Percentiles rank a stretch among this genome's conserved stretches.
phyloP scores from a whole-genome alignment of 768 basidiomycete genomes.

The Collybiopsis luxurians region DNA sequence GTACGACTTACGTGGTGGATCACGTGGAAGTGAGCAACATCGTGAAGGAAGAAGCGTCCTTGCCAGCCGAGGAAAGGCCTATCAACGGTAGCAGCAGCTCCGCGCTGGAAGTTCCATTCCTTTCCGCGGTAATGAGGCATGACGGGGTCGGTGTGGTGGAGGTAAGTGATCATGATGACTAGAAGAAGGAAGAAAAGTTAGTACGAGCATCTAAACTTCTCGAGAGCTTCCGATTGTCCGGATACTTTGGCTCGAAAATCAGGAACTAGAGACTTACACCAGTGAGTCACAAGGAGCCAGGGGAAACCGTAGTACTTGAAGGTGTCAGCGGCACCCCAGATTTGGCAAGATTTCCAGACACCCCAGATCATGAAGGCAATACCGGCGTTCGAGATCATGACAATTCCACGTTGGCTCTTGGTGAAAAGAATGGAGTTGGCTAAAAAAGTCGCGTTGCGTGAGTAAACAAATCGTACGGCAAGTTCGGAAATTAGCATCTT shows the following conservation, averaged over 20 bases:
- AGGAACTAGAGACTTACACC: slow-evolving; percentile 37
- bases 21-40: slow-evolving; percentile 63
- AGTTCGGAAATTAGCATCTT: slow-evolving; percentile 43
- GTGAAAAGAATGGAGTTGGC: slow-evolving; percentile 59
- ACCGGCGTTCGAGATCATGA: slow-evolving; percentile 58
- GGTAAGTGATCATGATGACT: slow-evolving; percentile 49
- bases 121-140: slow-evolving; percentile 57
- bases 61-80: slow-evolving; percentile 59
- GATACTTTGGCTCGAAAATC: not conserved
- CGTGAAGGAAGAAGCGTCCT: slow-evolving; percentile 66
- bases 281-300: slow-evolving; percentile 55
- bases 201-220: not conserved
- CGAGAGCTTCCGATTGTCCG: not conserved
- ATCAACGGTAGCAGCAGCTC: slow-evolving; percentile 61
- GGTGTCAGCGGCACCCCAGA: slow-evolving; percentile 38
- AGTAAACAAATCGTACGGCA: not conserved
- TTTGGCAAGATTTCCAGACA: slow-evolving; percentile 31
- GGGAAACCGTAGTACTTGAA: slow-evolving; percentile 50
- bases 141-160: slow-evolving; percentile 61
- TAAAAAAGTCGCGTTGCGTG: slow-evolving; percentile 22
- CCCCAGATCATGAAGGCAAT: slow-evolving; percentile 45
- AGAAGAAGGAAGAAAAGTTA: not conserved
- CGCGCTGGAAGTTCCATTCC: slow-evolving; percentile 61
- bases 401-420: slow-evolving; percentile 45
- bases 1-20: slow-evolving; percentile 48